Conservation (phyloP, 176 grass and related monocot species). For the Hordeum marinum region DNA sequence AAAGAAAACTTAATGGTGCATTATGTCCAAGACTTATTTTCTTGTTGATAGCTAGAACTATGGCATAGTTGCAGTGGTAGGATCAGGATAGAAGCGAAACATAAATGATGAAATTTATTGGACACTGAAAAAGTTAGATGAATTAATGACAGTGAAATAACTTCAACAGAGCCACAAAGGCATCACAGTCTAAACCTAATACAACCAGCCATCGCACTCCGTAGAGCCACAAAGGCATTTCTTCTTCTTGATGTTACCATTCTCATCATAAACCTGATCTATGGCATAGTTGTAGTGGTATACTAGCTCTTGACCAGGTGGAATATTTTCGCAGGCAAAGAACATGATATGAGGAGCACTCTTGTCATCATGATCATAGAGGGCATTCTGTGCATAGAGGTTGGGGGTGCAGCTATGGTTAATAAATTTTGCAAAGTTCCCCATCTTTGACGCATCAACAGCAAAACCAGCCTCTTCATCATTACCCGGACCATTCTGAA, state of each 20-base stretch:
- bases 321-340: constrained; percentile 72
- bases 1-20: background rate
- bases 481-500: constrained; percentile 45
- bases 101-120: background rate
- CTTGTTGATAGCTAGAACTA: background rate
- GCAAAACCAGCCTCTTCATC: constrained; percentile 42
- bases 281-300: constrained; percentile 83
- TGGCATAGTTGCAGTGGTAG: no score
- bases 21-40: background rate
- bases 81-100: background rate
- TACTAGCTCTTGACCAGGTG: constrained; percentile 45
- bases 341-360: constrained; percentile 72
- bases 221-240: constrained; percentile 65
- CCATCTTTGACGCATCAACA: constrained; percentile 63
- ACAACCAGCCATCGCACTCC: constrained; percentile 76
- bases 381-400: constrained; percentile 70
- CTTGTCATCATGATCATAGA: constrained; percentile 76
- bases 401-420: constrained; percentile 79
- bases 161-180: constrained; percentile 4
- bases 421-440: constrained; percentile 74
- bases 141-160: background rate
- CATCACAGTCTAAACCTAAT: constrained; percentile 36
- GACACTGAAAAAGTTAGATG: background rate
- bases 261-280: constrained; percentile 68
- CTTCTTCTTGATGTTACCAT: constrained; percentile 83